Base-by-base conservation (phyloP, 2,329 filamentous ascomycete species). In the Madurella mycetomatis region DNA sequence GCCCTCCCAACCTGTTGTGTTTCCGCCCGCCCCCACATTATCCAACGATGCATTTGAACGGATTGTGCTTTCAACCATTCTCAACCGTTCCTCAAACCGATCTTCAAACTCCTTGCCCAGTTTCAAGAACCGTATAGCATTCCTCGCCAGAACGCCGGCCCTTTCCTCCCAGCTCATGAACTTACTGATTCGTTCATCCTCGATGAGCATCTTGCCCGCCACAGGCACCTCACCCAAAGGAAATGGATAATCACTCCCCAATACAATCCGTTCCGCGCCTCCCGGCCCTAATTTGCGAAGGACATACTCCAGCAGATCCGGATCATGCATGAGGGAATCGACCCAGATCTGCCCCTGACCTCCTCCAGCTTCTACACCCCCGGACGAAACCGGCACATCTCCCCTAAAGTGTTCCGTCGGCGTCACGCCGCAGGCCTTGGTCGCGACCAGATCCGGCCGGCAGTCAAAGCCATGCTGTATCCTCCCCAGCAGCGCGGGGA, bases 241-340 rank as follows among this genome's bases (percentile, higher is more conserved):
- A 53, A 71, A 71, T 0, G 68, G 69, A 41, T 71, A 71, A 51
- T 71, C 69, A 48, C 67, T 70, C 0, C 69, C 69, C 60, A 71
- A 56, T 3, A 70, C 60, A 13, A 71, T 62, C 2, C 67, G 62
- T 1, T 62, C 58, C 0, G 65, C 49, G 1, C 66, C 66, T 13
- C 54, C 52, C 3, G 53, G 58, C 1, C 61, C 61, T 32, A 71
- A 63, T 56, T 71, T 71, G 50, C 62, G 65, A 25, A 68, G 59
- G 13, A 70, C 55, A 30, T 62, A 71, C 41, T 68, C 67, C 25
- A 71, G 53, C 48, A 70, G 51, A 56, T 71, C 69, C 8, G 68
- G 64, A 45, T 70, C 68, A 48, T 71, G 67, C 30, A 69, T 63
- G 42, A 71, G 49, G 15, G 66, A 68, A 48, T 71, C 69, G 41